These are phyloP conservation scores for Debaryomyces prosopidis DNA, from an alignment of 805 yeast species.

Conservation along the genomic window DNA sequence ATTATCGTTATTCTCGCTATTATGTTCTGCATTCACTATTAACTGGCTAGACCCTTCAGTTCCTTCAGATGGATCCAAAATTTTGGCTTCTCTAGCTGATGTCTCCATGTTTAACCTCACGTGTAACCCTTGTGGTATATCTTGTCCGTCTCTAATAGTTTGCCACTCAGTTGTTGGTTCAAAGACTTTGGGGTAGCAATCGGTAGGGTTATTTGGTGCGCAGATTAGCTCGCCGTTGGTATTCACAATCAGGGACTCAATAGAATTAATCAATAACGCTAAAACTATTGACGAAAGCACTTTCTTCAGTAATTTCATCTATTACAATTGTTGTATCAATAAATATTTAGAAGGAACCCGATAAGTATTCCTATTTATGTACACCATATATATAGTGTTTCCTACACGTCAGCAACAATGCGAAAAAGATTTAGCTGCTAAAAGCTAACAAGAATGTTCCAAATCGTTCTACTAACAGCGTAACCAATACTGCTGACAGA, in stretches of 20 bases:
- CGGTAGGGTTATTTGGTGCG: slow-evolving; percentile 29
- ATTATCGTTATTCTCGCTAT: slow-evolving; percentile 1
- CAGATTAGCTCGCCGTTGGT: slow-evolving; percentile 12
- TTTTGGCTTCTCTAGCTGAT: slow-evolving; percentile 66
- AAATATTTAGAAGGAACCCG: background rate
- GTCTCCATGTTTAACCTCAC: slow-evolving; percentile 75
- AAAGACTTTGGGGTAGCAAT: slow-evolving; percentile 67
- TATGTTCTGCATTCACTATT: slow-evolving; percentile 9
- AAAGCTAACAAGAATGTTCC: background rate
- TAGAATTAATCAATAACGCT: background rate
- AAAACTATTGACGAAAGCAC: slow-evolving; percentile 2
- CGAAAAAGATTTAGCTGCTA: slow-evolving; percentile 1
- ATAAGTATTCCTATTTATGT: too few relatives aligned
- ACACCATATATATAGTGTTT: background rate
- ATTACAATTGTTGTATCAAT: background rate
- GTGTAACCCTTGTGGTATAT: slow-evolving; percentile 78
- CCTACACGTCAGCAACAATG: slow-evolving; percentile 1
- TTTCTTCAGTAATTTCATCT: background rate
- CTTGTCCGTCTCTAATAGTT: slow-evolving; percentile 65
- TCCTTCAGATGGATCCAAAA: slow-evolving; percentile 36
- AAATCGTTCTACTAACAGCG: too few relatives aligned
- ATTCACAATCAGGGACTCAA: slow-evolving; percentile 10
- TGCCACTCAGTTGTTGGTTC: slow-evolving; percentile 72
- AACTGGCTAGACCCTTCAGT: slow-evolving; percentile 12
- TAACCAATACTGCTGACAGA: too few relatives aligned